A percentile compares a stretch with the other conserved stretches of the same genome.
phyloP scores from a whole-genome alignment of 805 yeast genomes.

The Saturnispora ahearnii region DNA sequence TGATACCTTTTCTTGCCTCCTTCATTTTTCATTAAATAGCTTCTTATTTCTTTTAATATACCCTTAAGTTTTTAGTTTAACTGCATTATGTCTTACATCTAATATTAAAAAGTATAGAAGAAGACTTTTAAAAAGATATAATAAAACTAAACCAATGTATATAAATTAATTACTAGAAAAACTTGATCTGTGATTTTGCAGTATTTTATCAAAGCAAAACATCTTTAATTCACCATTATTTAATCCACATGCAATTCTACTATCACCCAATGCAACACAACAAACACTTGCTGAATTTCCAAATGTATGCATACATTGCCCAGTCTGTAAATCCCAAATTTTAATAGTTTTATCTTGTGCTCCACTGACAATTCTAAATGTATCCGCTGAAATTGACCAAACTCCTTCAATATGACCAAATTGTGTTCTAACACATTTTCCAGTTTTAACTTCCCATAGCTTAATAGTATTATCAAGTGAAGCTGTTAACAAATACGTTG shows the following conservation, averaged over 20 bases:
- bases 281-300: constrained; percentile 54
- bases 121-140: neutral
- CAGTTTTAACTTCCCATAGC: constrained; percentile 81
- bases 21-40: too few species aligned
- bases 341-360: constrained; percentile 86
- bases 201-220: constrained; percentile 55
- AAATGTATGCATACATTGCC: constrained; percentile 89
- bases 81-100: too few species aligned
- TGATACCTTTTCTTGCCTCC: too few species aligned
- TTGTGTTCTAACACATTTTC: constrained; percentile 85
- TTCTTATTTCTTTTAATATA: too few species aligned
- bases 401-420: constrained; percentile 98
- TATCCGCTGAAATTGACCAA: constrained; percentile 95
- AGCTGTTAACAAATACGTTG: constrained; percentile 79
- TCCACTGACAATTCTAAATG: constrained; percentile 88
- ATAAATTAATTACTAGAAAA: neutral
- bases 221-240: constrained; percentile 83
- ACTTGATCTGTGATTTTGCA: neutral
- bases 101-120: too few species aligned
- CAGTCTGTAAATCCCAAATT: constrained; percentile 94
- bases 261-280: constrained; percentile 82
- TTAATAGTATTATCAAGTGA: constrained; percentile 90
- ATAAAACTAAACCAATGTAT: neutral
- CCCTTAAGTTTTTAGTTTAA: too few species aligned
- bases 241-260: constrained; percentile 82